Percentiles rank a stretch among this genome's conserved stretches.
Conservation (phyloP, 1,284 basidiomycete genomes). For the Sporisorium scitamineum region DNA sequence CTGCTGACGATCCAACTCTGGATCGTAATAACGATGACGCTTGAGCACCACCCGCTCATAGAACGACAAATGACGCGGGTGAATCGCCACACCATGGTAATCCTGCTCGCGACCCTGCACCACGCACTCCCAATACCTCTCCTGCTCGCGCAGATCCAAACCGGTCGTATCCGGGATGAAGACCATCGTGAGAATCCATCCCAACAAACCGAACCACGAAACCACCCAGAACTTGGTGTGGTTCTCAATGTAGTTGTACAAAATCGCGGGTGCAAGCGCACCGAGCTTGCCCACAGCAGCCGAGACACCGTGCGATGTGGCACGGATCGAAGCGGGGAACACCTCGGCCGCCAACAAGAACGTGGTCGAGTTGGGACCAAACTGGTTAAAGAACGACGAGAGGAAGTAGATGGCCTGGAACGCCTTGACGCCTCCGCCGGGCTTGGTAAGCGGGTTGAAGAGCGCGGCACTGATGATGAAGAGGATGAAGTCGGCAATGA, state of each 20-base stretch:
- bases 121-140: conserved; percentile 74
- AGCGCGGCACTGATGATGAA: conserved; percentile 71
- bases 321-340: conserved; percentile 69
- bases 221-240: conserved; percentile 73
- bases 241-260: conserved; percentile 70
- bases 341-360: conserved; percentile 70
- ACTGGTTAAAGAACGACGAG: conserved; percentile 73
- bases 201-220: conserved; percentile 73
- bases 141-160: conserved; percentile 74
- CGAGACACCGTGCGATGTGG: conserved; percentile 70
- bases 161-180: conserved; percentile 74
- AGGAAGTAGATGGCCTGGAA: conserved; percentile 74
- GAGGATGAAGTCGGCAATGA: conserved; percentile 72
- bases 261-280: conserved; percentile 68
- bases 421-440: conserved; percentile 65
- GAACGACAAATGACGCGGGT: conserved; percentile 72
- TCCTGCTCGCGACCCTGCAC: conserved; percentile 71
- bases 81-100: conserved; percentile 74
- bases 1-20: conserved; percentile 72
- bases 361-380: conserved; percentile 72
- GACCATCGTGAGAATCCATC: conserved; percentile 71
- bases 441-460: conserved; percentile 68
- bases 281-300: conserved; percentile 70
- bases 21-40: conserved; percentile 72
- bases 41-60: conserved; percentile 73